Base-by-base conservation (phyloP, 1,284 basidiomycete species). In the Austroboletus rostrupii region DNA sequence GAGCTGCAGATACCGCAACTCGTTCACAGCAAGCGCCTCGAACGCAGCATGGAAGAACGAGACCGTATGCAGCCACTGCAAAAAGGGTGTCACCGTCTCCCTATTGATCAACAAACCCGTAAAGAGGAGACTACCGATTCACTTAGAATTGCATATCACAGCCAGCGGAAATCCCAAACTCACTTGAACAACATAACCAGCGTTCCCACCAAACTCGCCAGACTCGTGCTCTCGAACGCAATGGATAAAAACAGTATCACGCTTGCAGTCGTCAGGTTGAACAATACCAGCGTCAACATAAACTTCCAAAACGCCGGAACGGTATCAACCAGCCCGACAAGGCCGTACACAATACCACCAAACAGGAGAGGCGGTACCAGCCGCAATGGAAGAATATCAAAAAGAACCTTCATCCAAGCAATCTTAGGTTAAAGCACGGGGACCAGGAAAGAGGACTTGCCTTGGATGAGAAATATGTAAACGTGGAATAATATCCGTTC, bases 1-100 rank as follows among this genome's bases (percentile, higher is more conserved):
- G 45, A 98, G 74, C 61, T 92, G 89, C n/a, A 98, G 73, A 68
- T 95, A 97, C 43, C 94, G 77, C 47, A 99, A 74, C 70, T 99
- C 95, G 67, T 98, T 98, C 52, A 98, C 94, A 21, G 94, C 85
- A 26, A 99, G 78, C 1, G 90, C 93, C 71, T 99, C 96, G 64
- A 93, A 98, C 0, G 90, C 96, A n/a, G 96, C 95, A 71, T 98
- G 96, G 85, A 97, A 98, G 79, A 98, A 98, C 3, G 92, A 96
- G 13, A 92, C 65, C 1, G 89, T 92, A 64, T 92, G 89, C 55
- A 98, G 73, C 91, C 92, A 97, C 51, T 81, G 83, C 43, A 96
- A 74, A 35, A 74, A 77, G 0, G 76, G 74, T 0, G 83, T 79
- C 12, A 97, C 82, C 21, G 88, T 85, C 58, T 95, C 90, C 43